A percentile compares a stretch with the other conserved stretches of the same genome.
Evolutionary conservation across 2,329 filamentous ascomycete genomes (phyloP).

Genomic region (Hortaea werneckii): DNA sequence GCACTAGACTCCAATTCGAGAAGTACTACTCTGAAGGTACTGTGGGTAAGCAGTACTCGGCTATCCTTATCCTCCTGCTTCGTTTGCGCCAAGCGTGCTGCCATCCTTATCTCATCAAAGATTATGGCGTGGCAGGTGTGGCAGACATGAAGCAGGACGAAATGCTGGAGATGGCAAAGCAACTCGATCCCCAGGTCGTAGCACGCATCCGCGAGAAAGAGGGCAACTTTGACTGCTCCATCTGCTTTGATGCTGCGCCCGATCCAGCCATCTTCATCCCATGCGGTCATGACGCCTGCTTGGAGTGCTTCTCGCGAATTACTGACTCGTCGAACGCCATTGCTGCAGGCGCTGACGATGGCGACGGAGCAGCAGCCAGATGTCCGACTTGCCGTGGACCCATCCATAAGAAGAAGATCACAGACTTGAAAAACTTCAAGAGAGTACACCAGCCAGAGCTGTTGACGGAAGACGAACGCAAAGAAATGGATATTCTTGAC

Average conservation of each 20-base stretch:
- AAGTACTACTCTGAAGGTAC: slow-evolving; percentile 61
- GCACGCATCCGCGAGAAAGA: slow-evolving; percentile 52
- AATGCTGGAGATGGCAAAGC: slow-evolving; percentile 52
- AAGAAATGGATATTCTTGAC: slow-evolving; percentile 22
- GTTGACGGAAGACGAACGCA: slow-evolving; percentile 24
- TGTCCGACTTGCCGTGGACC: slow-evolving; percentile 68
- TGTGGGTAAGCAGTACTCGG: slow-evolving; percentile 64
- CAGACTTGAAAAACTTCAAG: slow-evolving; percentile 64
- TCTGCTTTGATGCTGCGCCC: slow-evolving; percentile 66
- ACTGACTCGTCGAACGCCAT: slow-evolving; percentile 50
- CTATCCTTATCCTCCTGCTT: slow-evolving; percentile 68
- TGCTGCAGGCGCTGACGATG: slow-evolving; percentile 48
- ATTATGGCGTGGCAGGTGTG: slow-evolving; percentile 47
- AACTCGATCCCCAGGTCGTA: slow-evolving; percentile 51
- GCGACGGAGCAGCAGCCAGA: slow-evolving; percentile 37
- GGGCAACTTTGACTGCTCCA: slow-evolving; percentile 62
- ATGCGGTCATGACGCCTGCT: slow-evolving; percentile 72
- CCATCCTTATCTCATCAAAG: slow-evolving; percentile 61
- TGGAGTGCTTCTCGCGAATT: slow-evolving; percentile 63
- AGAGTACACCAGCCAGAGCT: slow-evolving; percentile 56
- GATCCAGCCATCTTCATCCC: slow-evolving; percentile 72
- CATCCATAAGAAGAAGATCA: slow-evolving; percentile 58
- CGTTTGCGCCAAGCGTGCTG: slow-evolving; percentile 74
- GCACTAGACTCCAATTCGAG: slow-evolving; percentile 63
- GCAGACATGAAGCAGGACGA: slow-evolving; percentile 43